phyloP scores from a whole-genome alignment of 2,329 filamentous ascomycete species.

The Nannizzia gypsea region DNA sequence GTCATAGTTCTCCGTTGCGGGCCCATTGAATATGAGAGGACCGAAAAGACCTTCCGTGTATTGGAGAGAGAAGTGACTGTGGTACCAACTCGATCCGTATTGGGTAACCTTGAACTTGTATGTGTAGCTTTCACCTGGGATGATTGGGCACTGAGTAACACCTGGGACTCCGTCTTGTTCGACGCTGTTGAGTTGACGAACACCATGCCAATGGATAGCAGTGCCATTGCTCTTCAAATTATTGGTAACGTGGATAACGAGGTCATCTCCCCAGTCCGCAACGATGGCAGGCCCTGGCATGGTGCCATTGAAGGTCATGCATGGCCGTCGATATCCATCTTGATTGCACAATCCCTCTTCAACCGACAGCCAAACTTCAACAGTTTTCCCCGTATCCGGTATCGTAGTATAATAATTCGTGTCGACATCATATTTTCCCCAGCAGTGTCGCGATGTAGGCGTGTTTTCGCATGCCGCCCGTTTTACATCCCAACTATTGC shows the following conservation, averaged over 20 bases:
- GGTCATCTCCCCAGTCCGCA: slow-evolving; percentile 27
- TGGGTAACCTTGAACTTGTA: slow-evolving; percentile 15
- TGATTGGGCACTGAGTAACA: slow-evolving; percentile 17
- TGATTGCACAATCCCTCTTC: background rate
- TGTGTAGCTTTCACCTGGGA: slow-evolving; percentile 15
- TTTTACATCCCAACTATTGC: background rate
- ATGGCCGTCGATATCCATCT: background rate
- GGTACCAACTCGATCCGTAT: slow-evolving; percentile 18
- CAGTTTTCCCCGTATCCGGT: background rate
- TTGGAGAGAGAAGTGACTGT: slow-evolving; percentile 16
- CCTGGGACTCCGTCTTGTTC: slow-evolving; percentile 11
- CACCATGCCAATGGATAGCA: slow-evolving; percentile 4
- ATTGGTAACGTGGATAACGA: slow-evolving; percentile 21
- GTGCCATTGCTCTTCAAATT: slow-evolving; percentile 12
- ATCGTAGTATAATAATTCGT: background rate
- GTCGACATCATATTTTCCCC: background rate
- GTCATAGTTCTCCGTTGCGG: slow-evolving; percentile 9
- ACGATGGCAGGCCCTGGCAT: slow-evolving; percentile 25
- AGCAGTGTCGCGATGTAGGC: background rate
- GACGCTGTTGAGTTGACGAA: background rate
- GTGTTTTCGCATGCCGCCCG: background rate
- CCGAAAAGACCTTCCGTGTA: slow-evolving; percentile 21
- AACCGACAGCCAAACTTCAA: background rate
- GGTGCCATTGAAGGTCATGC: slow-evolving; percentile 20
- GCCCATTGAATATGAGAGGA: slow-evolving; percentile 26